Conservation (phyloP, 2,329 filamentous ascomycete genomes). For the Aspergillus ruber region DNA sequence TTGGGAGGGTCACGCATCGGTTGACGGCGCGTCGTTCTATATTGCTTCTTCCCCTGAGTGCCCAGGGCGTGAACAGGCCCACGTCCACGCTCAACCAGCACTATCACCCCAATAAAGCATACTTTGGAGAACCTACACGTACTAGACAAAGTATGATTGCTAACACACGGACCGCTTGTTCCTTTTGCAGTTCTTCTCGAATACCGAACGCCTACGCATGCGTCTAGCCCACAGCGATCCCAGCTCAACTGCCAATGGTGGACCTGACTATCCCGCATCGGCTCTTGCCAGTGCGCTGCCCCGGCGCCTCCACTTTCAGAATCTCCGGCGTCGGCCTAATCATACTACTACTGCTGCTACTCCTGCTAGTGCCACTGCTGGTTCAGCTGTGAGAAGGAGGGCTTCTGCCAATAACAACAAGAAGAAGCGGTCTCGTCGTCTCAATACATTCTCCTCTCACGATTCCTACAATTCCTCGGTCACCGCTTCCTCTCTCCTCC, state of each 20-base stretch:
- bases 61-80: background rate
- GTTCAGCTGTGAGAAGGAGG: slow-evolving; percentile 1
- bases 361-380: too few relatives aligned
- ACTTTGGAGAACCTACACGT: background rate
- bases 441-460: slow-evolving; percentile 10
- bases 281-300: slow-evolving; percentile 6
- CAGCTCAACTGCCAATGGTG: slow-evolving; percentile 10
- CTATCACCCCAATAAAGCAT: background rate
- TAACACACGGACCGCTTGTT: slow-evolving; percentile 16
- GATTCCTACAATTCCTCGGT: background rate
- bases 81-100: background rate
- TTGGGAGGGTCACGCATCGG: background rate
- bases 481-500: slow-evolving; percentile 1
- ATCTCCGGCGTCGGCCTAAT: slow-evolving; percentile 7
- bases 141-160: background rate
- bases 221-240: slow-evolving; percentile 28
- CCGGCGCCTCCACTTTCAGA: slow-evolving; percentile 13
- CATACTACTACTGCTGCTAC: too few relatives aligned
- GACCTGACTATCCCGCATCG: slow-evolving; percentile 12
- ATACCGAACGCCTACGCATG: slow-evolving; percentile 33
- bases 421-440: slow-evolving; percentile 1
- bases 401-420: slow-evolving; percentile 6
- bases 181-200: slow-evolving; percentile 33
- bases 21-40: background rate
- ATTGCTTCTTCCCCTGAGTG: background rate